Percentiles rank a stretch among this genome's conserved stretches.
phyloP scores from a whole-genome alignment of 225 moss, liverwort and hornwort genomes.

The Lunularia cruciata region DNA sequence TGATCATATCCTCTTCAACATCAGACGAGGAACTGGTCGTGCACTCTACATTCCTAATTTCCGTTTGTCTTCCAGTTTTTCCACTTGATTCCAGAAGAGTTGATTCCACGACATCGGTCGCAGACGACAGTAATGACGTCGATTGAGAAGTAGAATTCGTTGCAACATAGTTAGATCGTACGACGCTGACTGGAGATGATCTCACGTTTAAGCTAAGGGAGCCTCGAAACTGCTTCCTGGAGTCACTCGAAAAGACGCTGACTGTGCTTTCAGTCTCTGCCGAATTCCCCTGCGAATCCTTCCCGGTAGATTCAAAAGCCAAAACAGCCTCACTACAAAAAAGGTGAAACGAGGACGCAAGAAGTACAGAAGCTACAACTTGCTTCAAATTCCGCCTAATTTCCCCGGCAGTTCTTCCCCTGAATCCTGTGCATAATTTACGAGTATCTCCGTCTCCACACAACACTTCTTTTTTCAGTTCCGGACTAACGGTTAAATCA shows the following conservation, averaged over 20 bases:
- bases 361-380: background rate
- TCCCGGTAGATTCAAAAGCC: background rate
- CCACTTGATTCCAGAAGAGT: background rate
- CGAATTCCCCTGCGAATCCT: background rate
- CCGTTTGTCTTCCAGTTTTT: background rate
- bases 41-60: conserved; percentile 23
- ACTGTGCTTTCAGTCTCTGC: background rate
- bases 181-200: background rate
- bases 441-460: background rate
- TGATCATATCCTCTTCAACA: conserved; percentile 36
- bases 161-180: background rate
- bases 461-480: background rate
- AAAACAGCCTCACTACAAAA: background rate
- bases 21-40: background rate
- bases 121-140: background rate
- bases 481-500: too few species aligned
- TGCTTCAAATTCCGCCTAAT: background rate
- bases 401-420: background rate
- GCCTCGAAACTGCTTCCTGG: background rate
- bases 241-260: background rate
- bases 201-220: conserved; percentile 2
- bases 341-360: background rate
- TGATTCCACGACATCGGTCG: background rate
- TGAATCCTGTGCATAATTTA: too few species aligned
- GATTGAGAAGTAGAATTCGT: background rate